phyloP scores from a whole-genome alignment of 768 basidiomycete genomes.

The Nevesoporus exiguus region DNA sequence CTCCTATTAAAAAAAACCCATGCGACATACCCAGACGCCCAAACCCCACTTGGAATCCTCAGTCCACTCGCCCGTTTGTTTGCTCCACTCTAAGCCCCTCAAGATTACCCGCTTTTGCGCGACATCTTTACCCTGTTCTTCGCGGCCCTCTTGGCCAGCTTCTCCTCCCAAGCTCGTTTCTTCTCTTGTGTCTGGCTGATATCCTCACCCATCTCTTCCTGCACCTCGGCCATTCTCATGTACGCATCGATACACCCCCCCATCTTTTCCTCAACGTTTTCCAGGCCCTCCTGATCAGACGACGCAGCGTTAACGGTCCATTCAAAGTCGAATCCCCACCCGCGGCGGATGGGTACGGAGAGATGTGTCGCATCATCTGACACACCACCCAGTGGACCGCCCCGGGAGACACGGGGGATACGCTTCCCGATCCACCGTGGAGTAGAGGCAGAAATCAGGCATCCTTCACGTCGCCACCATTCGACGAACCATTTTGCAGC shows the following conservation, averaged over 20 bases:
- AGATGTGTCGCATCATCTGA: neutral
- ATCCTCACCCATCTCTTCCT: constrained; percentile 52
- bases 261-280: constrained; percentile 61
- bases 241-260: constrained; percentile 63
- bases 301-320: constrained; percentile 42
- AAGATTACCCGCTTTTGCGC: constrained; percentile 20
- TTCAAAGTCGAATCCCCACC: constrained; percentile 87
- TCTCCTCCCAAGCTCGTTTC: constrained; percentile 48
- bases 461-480: constrained; percentile 83
- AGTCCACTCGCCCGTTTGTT: neutral
- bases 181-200: constrained; percentile 71
- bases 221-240: constrained; percentile 39
- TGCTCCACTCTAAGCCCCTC: neutral
- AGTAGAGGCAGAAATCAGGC: constrained; percentile 48
- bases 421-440: constrained; percentile 21
- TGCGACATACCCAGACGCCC: constrained; percentile 11
- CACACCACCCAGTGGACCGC: neutral
- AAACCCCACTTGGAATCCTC: neutral
- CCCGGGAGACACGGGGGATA: neutral
- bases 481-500: constrained; percentile 80
- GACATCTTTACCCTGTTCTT: constrained; percentile 30
- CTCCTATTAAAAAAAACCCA: constrained; percentile 3
- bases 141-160: constrained; percentile 36
- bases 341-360: constrained; percentile 38
- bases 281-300: constrained; percentile 1